Percentiles rank a stretch among this genome's conserved stretches.
phyloP scores from a whole-genome alignment of 176 grass and related monocot species.

The Alopecurus myosuroides region DNA sequence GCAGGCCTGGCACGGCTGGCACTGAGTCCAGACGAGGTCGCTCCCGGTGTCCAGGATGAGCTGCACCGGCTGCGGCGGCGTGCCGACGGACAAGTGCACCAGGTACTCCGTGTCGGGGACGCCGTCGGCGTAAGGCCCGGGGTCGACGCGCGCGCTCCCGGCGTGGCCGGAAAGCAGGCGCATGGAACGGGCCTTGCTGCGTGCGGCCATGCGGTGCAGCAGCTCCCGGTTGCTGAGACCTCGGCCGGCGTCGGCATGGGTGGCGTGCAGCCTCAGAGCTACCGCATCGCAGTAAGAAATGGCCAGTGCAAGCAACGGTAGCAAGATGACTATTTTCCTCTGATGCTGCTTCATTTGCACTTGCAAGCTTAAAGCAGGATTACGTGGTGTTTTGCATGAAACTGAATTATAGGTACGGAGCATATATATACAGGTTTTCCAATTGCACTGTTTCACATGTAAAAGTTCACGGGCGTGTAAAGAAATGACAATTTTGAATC shows the following conservation, averaged over 20 bases:
- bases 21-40: conserved; percentile 52
- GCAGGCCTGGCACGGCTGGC: conserved; percentile 14
- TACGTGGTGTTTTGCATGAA: no score
- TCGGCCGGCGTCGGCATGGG: conserved; percentile 21
- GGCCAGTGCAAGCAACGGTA: neutral
- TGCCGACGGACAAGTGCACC: conserved; percentile 34
- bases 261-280: conserved; percentile 20
- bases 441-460: no score
- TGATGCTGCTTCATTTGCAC: conserved; percentile 26
- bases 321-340: neutral
- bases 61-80: conserved; percentile 41
- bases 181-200: conserved; percentile 25
- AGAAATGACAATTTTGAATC: no score
- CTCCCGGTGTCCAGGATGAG: conserved; percentile 56
- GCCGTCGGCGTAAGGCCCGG: neutral
- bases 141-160: neutral
- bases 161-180: neutral
- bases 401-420: no score
- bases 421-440: no score
- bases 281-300: conserved; percentile 6
- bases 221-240: conserved; percentile 24
- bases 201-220: conserved; percentile 22
- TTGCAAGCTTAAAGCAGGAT: neutral
- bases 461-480: no score
- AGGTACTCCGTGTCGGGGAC: conserved; percentile 40